A percentile compares a stretch with the other conserved stretches of the same genome.
phyloP scores from a whole-genome alignment of 768 basidiomycete genomes.

The Phaeolepiota aurea region DNA sequence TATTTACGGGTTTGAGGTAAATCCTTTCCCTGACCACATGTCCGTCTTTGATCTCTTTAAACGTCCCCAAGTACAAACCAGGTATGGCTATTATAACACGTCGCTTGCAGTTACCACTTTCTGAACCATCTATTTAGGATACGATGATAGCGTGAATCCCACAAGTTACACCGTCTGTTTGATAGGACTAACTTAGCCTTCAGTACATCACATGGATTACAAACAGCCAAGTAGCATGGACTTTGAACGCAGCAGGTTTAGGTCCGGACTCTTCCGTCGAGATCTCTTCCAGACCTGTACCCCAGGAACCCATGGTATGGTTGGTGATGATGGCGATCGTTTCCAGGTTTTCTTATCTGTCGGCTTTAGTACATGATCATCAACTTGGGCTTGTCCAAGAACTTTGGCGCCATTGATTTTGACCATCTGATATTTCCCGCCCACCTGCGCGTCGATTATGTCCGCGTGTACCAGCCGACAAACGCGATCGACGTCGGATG shows the following conservation, averaged over 20 bases:
- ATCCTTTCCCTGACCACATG: not conserved
- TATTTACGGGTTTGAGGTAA: conserved; percentile 68
- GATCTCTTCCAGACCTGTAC: conserved; percentile 56
- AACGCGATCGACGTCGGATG: conserved; percentile 58
- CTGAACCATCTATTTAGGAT: conserved; percentile 36
- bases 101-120: conserved; percentile 5
- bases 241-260: conserved; percentile 57
- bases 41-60: conserved; percentile 1
- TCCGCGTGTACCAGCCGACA: conserved; percentile 61
- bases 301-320: conserved; percentile 76
- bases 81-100: conserved; percentile 10
- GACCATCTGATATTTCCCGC: conserved; percentile 55
- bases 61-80: conserved; percentile 26
- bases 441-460: conserved; percentile 30
- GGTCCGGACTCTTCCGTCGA: conserved; percentile 47
- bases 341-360: not conserved
- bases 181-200: not conserved
- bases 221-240: conserved; percentile 61
- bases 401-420: conserved; percentile 68
- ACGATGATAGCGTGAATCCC: conserved; percentile 45
- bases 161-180: too few species aligned
- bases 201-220: conserved; percentile 81
- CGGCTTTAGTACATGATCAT: conserved; percentile 66
- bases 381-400: conserved; percentile 74
- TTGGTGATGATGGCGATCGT: not conserved